phyloP scores from a whole-genome alignment of 345 rosid genomes.

The Lumnitzera littorea region DNA sequence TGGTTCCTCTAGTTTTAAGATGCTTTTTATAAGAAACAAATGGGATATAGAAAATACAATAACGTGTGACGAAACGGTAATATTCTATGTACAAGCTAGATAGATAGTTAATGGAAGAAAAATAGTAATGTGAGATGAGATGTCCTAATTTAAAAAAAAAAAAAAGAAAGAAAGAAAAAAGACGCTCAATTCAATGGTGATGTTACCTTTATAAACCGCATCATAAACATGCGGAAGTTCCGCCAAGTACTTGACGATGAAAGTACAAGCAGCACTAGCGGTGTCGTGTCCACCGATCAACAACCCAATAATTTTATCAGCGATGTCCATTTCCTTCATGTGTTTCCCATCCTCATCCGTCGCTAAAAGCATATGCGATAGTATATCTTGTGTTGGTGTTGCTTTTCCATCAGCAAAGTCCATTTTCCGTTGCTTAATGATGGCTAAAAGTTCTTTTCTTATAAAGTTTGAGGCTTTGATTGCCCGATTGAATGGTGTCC shows the following conservation, averaged over 20 bases:
- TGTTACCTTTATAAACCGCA: conserved; percentile 13
- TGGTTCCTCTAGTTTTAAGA: no score
- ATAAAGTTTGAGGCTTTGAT: conserved; percentile 17
- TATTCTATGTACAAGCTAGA: no score
- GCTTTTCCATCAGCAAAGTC: conserved; percentile 16
- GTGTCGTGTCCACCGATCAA: conserved; percentile 18
- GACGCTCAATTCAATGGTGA: no score
- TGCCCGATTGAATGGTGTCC: conserved; percentile 8
- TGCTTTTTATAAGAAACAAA: no score
- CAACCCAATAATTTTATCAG: conserved; percentile 18
- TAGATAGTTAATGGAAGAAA: no score
- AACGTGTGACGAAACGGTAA: no score
- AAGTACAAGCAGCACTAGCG: conserved; percentile 19
- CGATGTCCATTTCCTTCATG: conserved; percentile 18
- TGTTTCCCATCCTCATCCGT: conserved; percentile 17
- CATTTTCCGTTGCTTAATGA: conserved; percentile 18
- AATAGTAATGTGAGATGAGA: no score
- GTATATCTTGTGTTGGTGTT: conserved; percentile 12
- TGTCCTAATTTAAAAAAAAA: no score
- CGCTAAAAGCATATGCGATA: conserved; percentile 18
- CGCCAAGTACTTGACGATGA: conserved; percentile 17
- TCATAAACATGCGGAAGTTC: conserved; percentile 17
- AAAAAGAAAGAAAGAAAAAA: no score
- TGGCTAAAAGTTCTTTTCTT: conserved; percentile 11
- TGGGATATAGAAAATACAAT: no score